Conservation (phyloP, 169 alveolate species). For the Babesia ovata region DNA sequence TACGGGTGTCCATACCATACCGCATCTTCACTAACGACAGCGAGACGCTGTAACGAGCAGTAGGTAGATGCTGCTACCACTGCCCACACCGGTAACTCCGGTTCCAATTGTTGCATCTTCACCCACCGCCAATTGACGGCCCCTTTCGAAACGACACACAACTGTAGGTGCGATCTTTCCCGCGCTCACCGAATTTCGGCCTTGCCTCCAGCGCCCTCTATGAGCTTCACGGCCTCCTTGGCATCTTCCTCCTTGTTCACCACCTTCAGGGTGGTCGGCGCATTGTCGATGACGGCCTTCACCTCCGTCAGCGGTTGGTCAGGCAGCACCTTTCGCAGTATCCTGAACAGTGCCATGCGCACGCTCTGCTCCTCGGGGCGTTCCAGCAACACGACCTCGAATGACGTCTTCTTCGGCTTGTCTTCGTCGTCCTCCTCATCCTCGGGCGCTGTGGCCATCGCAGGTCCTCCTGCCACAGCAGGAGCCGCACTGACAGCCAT, state of each 20-base stretch:
- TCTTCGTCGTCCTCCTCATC: conserved; percentile 75
- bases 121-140: background rate
- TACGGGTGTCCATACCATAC: no score
- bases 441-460: conserved; percentile 42
- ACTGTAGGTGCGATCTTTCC: no score
- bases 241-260: conserved; percentile 69
- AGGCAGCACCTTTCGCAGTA: conserved; percentile 66
- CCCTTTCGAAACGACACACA: background rate
- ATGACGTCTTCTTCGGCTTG: conserved; percentile 53
- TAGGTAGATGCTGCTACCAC: no score
- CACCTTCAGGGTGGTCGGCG: conserved; percentile 70
- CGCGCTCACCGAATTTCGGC: conserved; percentile 3
- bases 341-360: conserved; percentile 68
- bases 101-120: no score
- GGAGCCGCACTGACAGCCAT: conserved; percentile 53
- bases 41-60: no score
- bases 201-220: conserved; percentile 50
- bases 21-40: no score
- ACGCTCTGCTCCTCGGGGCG: conserved; percentile 52
- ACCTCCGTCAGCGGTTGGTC: conserved; percentile 68
- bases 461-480: conserved; percentile 42
- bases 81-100: no score
- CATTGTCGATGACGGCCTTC: conserved; percentile 74
- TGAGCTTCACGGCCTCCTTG: conserved; percentile 31
- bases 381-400: conserved; percentile 67